Conservation (phyloP, 441 rosid species). For the Lepidium campestre region DNA sequence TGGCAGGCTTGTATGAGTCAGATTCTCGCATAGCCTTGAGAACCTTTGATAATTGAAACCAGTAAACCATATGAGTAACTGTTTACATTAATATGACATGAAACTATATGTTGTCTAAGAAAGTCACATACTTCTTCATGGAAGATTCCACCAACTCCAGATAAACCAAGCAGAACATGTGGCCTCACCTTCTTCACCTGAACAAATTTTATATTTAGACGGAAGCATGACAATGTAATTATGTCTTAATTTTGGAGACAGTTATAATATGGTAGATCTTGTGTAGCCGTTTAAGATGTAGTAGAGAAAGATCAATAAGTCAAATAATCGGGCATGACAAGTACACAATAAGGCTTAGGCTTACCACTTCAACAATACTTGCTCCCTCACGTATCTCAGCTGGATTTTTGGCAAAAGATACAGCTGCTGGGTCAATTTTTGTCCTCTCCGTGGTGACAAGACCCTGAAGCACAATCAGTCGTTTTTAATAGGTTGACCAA, state of each 20-base stretch:
- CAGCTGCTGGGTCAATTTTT: conserved; percentile 80
- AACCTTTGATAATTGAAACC: conserved; percentile 43
- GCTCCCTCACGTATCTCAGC: conserved; percentile 77
- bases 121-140: conserved; percentile 55
- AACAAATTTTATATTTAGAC: conserved; percentile 12
- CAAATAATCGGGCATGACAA: conserved; percentile 10
- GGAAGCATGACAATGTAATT: not conserved
- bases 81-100: not conserved
- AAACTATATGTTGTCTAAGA: not conserved
- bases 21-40: conserved; percentile 92
- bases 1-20: conserved; percentile 77
- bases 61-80: conserved; percentile 5
- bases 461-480: conserved; percentile 49
- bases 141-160: conserved; percentile 97
- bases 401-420: conserved; percentile 74
- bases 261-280: not conserved
- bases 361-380: conserved; percentile 87
- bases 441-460: conserved; percentile 84
- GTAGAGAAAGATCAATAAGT: not conserved
- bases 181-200: conserved; percentile 89
- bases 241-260: conserved; percentile 7
- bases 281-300: not conserved
- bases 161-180: conserved; percentile 95
- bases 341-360: conserved; percentile 14
- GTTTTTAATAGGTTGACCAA: not conserved